Evolutionary conservation across 495 filamentous ascomycete species (phyloP).

Genomic region (Tuber magnatum): DNA sequence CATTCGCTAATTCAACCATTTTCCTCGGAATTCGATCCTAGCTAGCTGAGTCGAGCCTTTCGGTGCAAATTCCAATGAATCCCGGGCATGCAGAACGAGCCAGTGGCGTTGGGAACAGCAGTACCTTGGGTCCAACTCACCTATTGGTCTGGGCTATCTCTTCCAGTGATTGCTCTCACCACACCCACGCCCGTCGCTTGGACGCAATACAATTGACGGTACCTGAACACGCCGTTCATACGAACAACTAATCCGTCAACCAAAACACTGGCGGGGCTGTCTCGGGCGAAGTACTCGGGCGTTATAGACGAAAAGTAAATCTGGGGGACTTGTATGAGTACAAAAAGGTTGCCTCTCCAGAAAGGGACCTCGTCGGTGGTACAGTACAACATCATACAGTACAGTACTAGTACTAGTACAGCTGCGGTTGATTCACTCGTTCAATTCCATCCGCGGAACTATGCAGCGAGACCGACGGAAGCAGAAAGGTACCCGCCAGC

Average conservation of each 20-base stretch:
- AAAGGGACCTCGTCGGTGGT: slow-evolving; percentile 1
- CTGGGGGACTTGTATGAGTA: slow-evolving; percentile 16
- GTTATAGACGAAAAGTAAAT: slow-evolving; percentile 14
- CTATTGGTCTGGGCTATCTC: slow-evolving; percentile 26
- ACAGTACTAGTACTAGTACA: slow-evolving; percentile 22
- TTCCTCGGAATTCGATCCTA: not conserved
- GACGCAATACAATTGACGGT: slow-evolving; percentile 22
- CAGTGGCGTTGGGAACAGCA: slow-evolving; percentile 18
- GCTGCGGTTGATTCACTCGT: slow-evolving; percentile 22
- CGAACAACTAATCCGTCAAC: slow-evolving; percentile 31
- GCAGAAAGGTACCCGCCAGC: slow-evolving; percentile 24
- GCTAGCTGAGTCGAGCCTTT: slow-evolving; percentile 20
- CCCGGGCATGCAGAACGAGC: slow-evolving; percentile 17
- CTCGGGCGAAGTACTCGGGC: slow-evolving; percentile 15
- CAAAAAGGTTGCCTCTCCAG: slow-evolving; percentile 13
- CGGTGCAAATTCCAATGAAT: slow-evolving; percentile 22
- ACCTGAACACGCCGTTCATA: slow-evolving; percentile 17
- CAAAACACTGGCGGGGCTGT: slow-evolving; percentile 25
- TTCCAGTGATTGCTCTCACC: slow-evolving; percentile 29
- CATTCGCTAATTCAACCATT: not conserved
- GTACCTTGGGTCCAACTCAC: slow-evolving; percentile 12
- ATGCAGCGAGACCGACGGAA: slow-evolving; percentile 26
- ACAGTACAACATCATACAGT: slow-evolving; percentile 15
- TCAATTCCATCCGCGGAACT: slow-evolving; percentile 26
- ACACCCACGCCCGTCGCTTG: slow-evolving; percentile 24